Conservation (phyloP, 495 filamentous ascomycete species). For the Apodospora peruviana region DNA sequence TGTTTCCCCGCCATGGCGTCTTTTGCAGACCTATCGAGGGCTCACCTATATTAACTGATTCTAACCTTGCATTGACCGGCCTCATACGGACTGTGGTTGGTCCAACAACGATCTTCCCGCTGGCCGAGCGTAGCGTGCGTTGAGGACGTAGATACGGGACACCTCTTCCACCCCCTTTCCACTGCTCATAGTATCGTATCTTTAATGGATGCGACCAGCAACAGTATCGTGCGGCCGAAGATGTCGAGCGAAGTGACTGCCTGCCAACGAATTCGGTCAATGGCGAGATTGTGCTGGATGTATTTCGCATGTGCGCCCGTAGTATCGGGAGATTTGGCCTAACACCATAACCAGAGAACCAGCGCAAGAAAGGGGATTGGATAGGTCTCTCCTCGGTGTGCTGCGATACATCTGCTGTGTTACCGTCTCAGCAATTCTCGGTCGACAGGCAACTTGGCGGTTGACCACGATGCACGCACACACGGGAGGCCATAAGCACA, state of each 20-base stretch:
- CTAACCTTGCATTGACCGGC: constrained; percentile 22
- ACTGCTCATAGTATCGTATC: no score
- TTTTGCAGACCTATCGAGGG: constrained; percentile 9
- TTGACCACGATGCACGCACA: neutral
- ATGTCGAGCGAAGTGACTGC: no score
- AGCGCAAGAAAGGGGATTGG: constrained; percentile 12
- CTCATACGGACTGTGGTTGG: constrained; percentile 17
- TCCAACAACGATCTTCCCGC: neutral
- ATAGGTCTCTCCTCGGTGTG: constrained; percentile 8
- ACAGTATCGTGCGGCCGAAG: no score
- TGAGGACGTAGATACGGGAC: neutral
- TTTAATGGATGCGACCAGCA: no score
- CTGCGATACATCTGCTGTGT: constrained; percentile 17
- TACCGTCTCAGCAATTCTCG: constrained; percentile 4
- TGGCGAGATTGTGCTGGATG: neutral
- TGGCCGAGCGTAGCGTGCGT: neutral
- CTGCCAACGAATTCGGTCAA: neutral
- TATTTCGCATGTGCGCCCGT: no score
- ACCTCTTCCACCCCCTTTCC: no score
- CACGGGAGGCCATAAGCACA: neutral
- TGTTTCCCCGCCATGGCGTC: constrained; percentile 6
- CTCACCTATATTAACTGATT: constrained; percentile 9
- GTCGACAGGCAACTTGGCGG: neutral
- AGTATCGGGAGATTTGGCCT: no score
- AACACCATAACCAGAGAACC: neutral